A percentile compares a stretch with the other conserved stretches of the same genome.
These are phyloP conservation scores for Lipomyces oligophaga DNA, from an alignment of 805 yeast species.

Conservation along the genomic window DNA sequence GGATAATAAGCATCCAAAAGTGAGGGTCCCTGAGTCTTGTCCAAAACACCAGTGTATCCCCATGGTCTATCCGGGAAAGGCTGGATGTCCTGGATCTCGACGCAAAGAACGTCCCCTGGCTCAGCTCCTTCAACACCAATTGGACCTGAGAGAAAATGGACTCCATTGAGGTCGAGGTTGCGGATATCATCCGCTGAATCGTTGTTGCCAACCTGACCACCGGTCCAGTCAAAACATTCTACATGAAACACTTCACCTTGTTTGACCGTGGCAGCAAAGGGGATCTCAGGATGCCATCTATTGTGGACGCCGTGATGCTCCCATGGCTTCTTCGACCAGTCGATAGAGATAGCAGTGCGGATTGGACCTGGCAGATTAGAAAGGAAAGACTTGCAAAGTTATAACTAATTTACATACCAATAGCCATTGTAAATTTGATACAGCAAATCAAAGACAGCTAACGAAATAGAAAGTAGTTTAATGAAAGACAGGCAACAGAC, in stretches of 20 bases:
- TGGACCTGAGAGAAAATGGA: conserved; percentile 52
- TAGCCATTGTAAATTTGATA: conserved; percentile 1
- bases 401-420: neutral
- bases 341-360: conserved; percentile 43
- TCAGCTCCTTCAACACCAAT: conserved; percentile 44
- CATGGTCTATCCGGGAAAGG: conserved; percentile 51
- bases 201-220: conserved; percentile 48
- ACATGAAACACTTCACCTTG: conserved; percentile 46
- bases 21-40: conserved; percentile 50
- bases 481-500: no score
- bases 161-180: conserved; percentile 44
- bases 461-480: no score
- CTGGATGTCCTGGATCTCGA: conserved; percentile 51
- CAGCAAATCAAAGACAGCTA: neutral
- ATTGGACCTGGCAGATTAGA: conserved; percentile 24
- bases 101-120: conserved; percentile 48
- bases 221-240: conserved; percentile 55
- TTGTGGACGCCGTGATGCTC: conserved; percentile 49
- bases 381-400: neutral
- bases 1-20: conserved; percentile 49
- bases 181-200: conserved; percentile 49
- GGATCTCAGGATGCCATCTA: conserved; percentile 54
- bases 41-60: conserved; percentile 52
- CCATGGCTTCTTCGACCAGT: conserved; percentile 45
- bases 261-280: conserved; percentile 37